A percentile compares a stretch with the other conserved stretches of the same genome.
phyloP scores from a whole-genome alignment of 768 basidiomycete species.

The Boletales sp. region DNA sequence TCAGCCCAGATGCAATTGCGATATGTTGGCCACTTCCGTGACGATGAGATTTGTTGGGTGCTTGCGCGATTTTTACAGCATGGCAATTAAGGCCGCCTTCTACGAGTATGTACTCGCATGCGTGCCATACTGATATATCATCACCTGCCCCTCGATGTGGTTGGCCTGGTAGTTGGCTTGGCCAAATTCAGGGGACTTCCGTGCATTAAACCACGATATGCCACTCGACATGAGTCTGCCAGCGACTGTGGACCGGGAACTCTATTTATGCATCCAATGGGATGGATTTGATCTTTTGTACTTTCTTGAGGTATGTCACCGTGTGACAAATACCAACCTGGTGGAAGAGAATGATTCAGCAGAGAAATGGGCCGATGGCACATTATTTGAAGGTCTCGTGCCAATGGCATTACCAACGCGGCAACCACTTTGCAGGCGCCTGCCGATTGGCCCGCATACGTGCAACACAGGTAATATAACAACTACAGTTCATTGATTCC shows the following conservation, averaged over 20 bases:
- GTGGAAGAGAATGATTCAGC: too few species aligned
- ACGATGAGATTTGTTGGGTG: neutral
- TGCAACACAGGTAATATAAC: neutral
- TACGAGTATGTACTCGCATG: constrained; percentile 6
- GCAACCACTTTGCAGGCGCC: constrained; percentile 6
- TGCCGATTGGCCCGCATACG: too few species aligned
- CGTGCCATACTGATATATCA: constrained; percentile 9
- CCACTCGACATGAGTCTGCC: neutral
- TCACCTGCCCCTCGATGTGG: constrained; percentile 3
- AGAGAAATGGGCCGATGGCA: too few species aligned
- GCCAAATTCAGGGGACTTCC: neutral
- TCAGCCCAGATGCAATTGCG: neutral
- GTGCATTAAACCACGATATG: neutral
- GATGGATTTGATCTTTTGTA: too few species aligned
- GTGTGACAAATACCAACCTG: too few species aligned
- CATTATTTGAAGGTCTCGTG: too few species aligned
- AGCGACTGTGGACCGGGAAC: neutral
- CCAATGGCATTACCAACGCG: constrained; percentile 1
- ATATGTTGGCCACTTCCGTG: neutral
- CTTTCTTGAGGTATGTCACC: too few species aligned
- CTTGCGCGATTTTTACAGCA: constrained; percentile 18
- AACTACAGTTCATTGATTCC: constrained; percentile 2
- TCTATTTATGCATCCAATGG: too few species aligned
- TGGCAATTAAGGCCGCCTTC: constrained; percentile 15
- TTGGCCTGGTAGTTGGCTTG: neutral